Evolutionary conservation across 495 filamentous ascomycete species (phyloP).

Genomic region (Talaromyces borbonicus): DNA sequence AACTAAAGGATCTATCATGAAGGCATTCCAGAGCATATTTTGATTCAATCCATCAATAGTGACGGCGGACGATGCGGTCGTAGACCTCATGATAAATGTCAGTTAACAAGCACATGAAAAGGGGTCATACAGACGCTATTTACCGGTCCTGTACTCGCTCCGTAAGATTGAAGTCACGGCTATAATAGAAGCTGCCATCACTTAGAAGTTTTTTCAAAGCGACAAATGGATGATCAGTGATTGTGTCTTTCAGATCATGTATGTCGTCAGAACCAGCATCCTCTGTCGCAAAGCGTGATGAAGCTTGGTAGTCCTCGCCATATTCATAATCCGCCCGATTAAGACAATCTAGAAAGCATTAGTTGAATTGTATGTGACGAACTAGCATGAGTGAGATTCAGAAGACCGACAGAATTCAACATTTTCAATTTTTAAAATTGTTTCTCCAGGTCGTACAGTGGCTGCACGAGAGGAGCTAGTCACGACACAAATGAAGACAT

Average conservation of each 20-base stretch:
- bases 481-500: conserved; percentile 91
- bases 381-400: neutral
- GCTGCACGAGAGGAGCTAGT: conserved; percentile 69
- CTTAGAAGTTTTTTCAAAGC: conserved; percentile 84
- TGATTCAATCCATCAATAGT: conserved; percentile 79
- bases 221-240: conserved; percentile 76
- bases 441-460: conserved; percentile 75
- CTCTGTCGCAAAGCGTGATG: conserved; percentile 39
- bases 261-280: conserved; percentile 45
- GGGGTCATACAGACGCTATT: conserved; percentile 19
- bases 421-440: conserved; percentile 71
- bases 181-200: conserved; percentile 97
- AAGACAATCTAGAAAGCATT: conserved; percentile 54
- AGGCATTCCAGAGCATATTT: conserved; percentile 92
- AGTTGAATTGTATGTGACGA: neutral
- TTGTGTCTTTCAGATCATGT: conserved; percentile 51
- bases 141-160: conserved; percentile 88
- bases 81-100: conserved; percentile 13
- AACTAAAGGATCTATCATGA: conserved; percentile 91
- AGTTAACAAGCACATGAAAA: conserved; percentile 7
- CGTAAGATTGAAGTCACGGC: conserved; percentile 91
- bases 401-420: conserved; percentile 69
- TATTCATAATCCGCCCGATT: conserved; percentile 76
- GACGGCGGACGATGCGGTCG: conserved; percentile 47
- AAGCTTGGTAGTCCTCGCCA: conserved; percentile 51